Base-by-base conservation (phyloP, 768 basidiomycete genomes). In the Galerina marginata region DNA sequence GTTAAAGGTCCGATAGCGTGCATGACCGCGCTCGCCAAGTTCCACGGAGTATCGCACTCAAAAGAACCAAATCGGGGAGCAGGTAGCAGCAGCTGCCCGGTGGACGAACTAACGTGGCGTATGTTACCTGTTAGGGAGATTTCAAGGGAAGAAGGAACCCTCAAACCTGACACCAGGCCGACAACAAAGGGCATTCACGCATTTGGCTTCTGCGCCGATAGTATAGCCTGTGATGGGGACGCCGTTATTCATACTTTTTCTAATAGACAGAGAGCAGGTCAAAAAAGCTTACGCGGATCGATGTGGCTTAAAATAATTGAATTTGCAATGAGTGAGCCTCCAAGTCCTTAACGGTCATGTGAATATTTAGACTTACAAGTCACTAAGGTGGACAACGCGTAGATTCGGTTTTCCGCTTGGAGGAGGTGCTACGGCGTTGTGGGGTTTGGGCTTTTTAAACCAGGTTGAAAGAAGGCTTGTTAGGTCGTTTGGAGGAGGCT, bases 21-120 rank as follows among this genome's bases (percentile, higher is more conserved):
- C 51, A 53, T 53, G 39, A 53, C 51, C 25, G 51, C 51, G 12
- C 39, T 40, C 15, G 51, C 51, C 9, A 53, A 15, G 9, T 53
- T 53, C 51, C 51, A 53, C 3, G 51, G 51, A 2, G 51, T 53
- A 20, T 53, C 51, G 39, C 51, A 53, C 25, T 53, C 51, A 20
- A 23, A 53, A 20, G 51, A 37, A 26, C 51, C 51, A 6, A 53
- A 53, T 23, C 51, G 51, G 12, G 51, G 51, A 53, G 51, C 51
- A 15, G 51, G 51, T 9, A 53, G 51, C 20, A 53, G 38, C 4
- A 53, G 38, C 11, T 20, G 26, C 5, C 51, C 51, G 9, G 51
- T 53, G 7, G 29, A 33, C 7, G 39, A 40, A 26, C 51, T 53
- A 14, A 42, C 15, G 7, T 33, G 7, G 29, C 29, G 7, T 7